Evolutionary conservation across 495 filamentous ascomycete genomes (phyloP).

Genomic region (Platismatia glauca): DNA sequence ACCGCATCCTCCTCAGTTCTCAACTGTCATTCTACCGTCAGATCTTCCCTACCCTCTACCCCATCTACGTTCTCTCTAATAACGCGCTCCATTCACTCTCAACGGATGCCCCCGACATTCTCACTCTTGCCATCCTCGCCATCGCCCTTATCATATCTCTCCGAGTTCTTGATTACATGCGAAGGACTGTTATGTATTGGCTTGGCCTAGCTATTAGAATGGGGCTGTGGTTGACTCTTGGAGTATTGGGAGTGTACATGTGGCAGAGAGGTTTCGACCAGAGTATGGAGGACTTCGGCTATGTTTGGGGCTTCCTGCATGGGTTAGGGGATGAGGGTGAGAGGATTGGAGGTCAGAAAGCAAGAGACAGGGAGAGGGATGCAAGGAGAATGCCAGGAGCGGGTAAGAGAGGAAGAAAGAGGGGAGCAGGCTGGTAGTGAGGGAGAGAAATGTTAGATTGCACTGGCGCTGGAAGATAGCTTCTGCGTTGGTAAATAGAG

Average conservation of each 20-base stretch:
- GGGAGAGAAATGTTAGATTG: background rate
- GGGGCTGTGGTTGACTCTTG: conserved; percentile 49
- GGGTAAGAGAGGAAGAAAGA: conserved; percentile 25
- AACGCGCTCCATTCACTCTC: conserved; percentile 40
- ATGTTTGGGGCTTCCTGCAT: conserved; percentile 41
- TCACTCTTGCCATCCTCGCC: conserved; percentile 48
- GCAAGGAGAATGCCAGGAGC: conserved; percentile 22
- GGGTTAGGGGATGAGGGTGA: conserved; percentile 52
- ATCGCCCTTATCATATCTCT: conserved; percentile 52
- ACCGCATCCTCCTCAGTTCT: conserved; percentile 25
- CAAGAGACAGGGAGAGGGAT: conserved; percentile 19
- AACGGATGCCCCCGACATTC: conserved; percentile 47
- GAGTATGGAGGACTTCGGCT: conserved; percentile 49
- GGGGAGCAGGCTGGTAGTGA: conserved; percentile 26
- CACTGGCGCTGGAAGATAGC: background rate
- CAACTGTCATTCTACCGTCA: conserved; percentile 32
- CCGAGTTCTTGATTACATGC: conserved; percentile 57
- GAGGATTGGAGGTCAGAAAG: conserved; percentile 27
- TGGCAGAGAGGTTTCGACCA: conserved; percentile 57
- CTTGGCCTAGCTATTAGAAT: conserved; percentile 50
- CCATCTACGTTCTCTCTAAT: conserved; percentile 31
- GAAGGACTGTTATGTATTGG: conserved; percentile 64
- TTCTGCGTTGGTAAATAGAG: background rate
- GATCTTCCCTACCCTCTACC: conserved; percentile 35
- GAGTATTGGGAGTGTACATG: conserved; percentile 43